These are phyloP conservation scores for Tetrahymena malaccensis DNA, from an alignment of 73 alveolate genomes.

Conservation along the genomic window DNA sequence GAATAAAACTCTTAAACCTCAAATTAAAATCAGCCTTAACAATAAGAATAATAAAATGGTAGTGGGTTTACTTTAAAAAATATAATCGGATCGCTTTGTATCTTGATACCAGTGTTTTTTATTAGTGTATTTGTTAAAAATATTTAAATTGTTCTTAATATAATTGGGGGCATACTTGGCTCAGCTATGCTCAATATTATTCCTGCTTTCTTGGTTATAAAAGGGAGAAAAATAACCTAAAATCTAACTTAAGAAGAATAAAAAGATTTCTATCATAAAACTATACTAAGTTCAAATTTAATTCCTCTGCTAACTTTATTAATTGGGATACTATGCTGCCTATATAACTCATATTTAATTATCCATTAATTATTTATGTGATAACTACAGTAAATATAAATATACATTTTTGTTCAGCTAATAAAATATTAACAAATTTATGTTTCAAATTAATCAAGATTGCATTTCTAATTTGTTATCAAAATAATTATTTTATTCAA, in stretches of 20 bases:
- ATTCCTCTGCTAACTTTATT: background rate
- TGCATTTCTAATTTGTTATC: too few relatives aligned
- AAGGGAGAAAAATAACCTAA: background rate
- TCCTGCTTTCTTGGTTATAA: background rate
- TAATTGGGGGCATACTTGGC: background rate
- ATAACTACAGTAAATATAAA: background rate
- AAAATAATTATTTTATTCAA: too few relatives aligned
- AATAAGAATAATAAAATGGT: background rate
- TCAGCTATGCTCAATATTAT: background rate
- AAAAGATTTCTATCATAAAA: background rate
- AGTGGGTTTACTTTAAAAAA: background rate
- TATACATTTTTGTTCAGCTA: too few relatives aligned
- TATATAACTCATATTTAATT: background rate
- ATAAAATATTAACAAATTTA: background rate
- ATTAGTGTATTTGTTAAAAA: background rate
- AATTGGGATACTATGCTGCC: background rate
- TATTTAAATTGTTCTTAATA: background rate
- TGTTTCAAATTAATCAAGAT: background rate
- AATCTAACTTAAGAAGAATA: background rate
- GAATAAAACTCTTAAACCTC: background rate
- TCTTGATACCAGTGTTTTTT: background rate
- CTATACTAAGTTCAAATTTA: background rate
- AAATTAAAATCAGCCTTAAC: background rate
- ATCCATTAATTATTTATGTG: background rate
- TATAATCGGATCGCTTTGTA: background rate